These are phyloP conservation scores for Pouteria campechiana DNA, from an alignment of 179 eudicot genomes.

Conservation along the genomic window DNA sequence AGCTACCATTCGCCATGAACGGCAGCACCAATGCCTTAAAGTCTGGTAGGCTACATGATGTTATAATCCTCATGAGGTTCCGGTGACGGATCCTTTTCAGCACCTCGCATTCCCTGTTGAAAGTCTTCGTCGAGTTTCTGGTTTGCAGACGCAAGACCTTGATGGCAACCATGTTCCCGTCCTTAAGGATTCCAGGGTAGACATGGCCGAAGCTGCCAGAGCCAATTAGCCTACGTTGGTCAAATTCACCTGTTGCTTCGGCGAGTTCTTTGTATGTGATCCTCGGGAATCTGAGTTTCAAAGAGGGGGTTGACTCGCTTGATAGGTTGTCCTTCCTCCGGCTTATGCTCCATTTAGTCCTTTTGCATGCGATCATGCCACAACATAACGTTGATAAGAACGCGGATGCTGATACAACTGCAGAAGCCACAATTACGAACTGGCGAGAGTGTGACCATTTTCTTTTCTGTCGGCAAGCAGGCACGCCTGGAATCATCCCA, in stretches of 20 bases:
- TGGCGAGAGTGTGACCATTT: constrained; percentile 1
- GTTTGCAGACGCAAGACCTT: constrained; percentile 26
- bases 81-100: constrained; percentile 32
- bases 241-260: constrained; percentile 29
- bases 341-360: not conserved
- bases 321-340: constrained; percentile 1
- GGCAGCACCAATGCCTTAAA: constrained; percentile 39
- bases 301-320: constrained; percentile 6
- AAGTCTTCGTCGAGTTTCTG: constrained; percentile 24
- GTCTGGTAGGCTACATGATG: constrained; percentile 31
- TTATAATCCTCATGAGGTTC: constrained; percentile 28
- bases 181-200: constrained; percentile 22
- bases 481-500: constrained; percentile 13
- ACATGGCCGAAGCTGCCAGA: constrained; percentile 30
- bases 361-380: constrained; percentile 8
- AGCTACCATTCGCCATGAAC: constrained; percentile 35
- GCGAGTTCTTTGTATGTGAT: constrained; percentile 24
- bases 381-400: constrained; percentile 10
- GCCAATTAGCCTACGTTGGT: constrained; percentile 18
- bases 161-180: constrained; percentile 22
- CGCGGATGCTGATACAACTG: constrained; percentile 6
- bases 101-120: constrained; percentile 35
- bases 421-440: constrained; percentile 9
- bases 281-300: constrained; percentile 22
- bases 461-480: constrained; percentile 9